Evolutionary conservation across 177 flowering plant genomes (phyloP).

Genomic region (Vitis hybrid): DNA sequence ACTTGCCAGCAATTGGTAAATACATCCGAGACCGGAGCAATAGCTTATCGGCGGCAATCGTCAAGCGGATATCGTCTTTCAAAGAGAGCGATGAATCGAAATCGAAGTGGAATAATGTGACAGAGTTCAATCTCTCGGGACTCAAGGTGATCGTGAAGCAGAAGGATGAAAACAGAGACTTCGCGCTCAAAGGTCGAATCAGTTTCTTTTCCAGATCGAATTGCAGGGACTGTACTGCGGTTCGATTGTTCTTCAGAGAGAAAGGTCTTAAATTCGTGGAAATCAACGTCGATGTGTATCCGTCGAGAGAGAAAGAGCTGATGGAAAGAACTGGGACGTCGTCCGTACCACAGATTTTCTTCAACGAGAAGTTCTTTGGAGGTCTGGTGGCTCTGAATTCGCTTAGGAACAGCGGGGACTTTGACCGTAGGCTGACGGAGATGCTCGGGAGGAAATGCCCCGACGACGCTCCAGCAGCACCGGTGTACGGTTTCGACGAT

Average conservation of each 20-base stretch:
- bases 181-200: conserved; percentile 55
- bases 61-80: conserved; percentile 43
- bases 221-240: conserved; percentile 81
- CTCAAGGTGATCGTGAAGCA: conserved; percentile 68
- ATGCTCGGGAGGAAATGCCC: conserved; percentile 54
- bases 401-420: conserved; percentile 70
- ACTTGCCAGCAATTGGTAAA: conserved; percentile 57
- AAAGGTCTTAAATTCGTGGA: conserved; percentile 62
- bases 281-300: conserved; percentile 86
- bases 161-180: conserved; percentile 17
- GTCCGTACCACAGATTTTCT: conserved; percentile 80
- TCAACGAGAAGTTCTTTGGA: conserved; percentile 80
- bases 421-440: conserved; percentile 61
- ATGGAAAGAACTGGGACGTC: conserved; percentile 53
- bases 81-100: conserved; percentile 19
- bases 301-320: conserved; percentile 70
- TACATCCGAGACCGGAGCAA: conserved; percentile 61
- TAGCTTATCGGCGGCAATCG: conserved; percentile 59
- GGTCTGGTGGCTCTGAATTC: conserved; percentile 86
- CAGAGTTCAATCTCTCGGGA: conserved; percentile 68
- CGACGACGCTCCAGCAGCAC: conserved; percentile 61
- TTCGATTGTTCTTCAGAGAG: conserved; percentile 62
- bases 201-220: conserved; percentile 88
- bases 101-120: conserved; percentile 28
- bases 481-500: conserved; percentile 87